phyloP scores from a whole-genome alignment of 78 protist species.

The Tieghemostelium lacteum region DNA sequence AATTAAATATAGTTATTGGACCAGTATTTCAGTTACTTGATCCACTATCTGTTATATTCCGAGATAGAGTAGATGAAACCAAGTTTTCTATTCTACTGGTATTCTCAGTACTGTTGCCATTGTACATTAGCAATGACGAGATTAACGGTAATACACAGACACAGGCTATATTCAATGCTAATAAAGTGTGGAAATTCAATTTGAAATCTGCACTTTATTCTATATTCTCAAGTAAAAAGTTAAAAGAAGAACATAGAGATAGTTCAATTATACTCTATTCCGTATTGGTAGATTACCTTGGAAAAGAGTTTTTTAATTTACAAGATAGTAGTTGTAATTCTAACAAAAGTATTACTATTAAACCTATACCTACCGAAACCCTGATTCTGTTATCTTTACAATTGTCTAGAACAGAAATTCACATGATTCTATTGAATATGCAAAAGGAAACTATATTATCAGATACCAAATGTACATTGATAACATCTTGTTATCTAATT shows the following conservation, averaged over 20 bases:
- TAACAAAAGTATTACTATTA: background rate
- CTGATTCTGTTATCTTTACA: conserved; percentile 10
- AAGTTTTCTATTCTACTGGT: too few relatives aligned
- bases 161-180: too few relatives aligned
- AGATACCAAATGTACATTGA: background rate
- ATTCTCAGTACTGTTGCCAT: too few relatives aligned
- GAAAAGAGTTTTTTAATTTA: conserved; percentile 1
- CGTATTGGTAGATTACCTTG: conserved; percentile 13
- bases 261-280: conserved; percentile 44
- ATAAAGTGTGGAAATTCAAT: conserved; percentile 5
- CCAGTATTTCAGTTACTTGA: too few relatives aligned
- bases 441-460: background rate
- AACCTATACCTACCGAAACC: background rate
- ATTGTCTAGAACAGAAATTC: conserved; percentile 45
- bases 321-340: background rate
- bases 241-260: conserved; percentile 20
- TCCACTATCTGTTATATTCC: conserved; percentile 13
- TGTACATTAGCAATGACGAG: too few relatives aligned
- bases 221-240: conserved; percentile 31
- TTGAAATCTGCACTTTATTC: background rate
- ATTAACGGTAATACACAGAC: too few relatives aligned
- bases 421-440: background rate
- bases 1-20: too few relatives aligned
- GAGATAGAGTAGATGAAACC: conserved; percentile 12
- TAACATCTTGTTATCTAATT: conserved; percentile 3